Base-by-base conservation (phyloP, 2,329 filamentous ascomycete genomes). In the Colletotrichum coccodes region DNA sequence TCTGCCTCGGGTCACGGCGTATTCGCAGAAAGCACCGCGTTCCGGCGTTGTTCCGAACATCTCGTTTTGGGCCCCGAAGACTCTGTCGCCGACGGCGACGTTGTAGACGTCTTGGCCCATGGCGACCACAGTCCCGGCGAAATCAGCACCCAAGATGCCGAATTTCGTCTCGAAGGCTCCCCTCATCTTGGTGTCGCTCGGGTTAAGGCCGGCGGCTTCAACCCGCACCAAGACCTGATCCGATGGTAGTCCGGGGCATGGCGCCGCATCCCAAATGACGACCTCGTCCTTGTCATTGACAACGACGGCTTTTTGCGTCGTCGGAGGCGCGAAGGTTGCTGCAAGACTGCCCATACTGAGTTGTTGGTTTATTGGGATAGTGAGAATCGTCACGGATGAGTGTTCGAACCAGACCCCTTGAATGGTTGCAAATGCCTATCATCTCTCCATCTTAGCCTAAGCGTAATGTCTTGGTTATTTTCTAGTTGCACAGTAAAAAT, bases 11-110 rank as follows among this genome's bases (percentile, higher is more conserved):
- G 73, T 80, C 0, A 76, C 68, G 47, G 77, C 72, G 69, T 80
- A 81, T 53, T 81, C 79, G 32, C 74, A 79, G 74, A 81, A 85
- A 1, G 81, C 73, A 28, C 84, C 85, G 49, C 78, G 77, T 3
- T 84, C 80, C 14, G 42, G 60, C 44, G 68, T 71, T 65, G 70
- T 38, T 9, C 11, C 36, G 54, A 42, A 58, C 18, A 58, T 32
- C 28, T 36, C 38, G 18, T 67, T 60, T 14, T 71, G 66, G 9
- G 69, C 65, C 3, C 72, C 74, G 46, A 52, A 71, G 18, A 79
- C 77, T 9, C 74, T 70, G 58, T 78, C 79, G 56, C 78, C 78
- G 3, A 58, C 9, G 4, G 1, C 6, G 23, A 61, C 34, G 21
- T 38, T 46, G 6, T 40, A 38, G 4, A 73, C 73, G 23, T 79